phyloP scores from a whole-genome alignment of 768 basidiomycete species.

The Phlebiopsis gigantea region DNA sequence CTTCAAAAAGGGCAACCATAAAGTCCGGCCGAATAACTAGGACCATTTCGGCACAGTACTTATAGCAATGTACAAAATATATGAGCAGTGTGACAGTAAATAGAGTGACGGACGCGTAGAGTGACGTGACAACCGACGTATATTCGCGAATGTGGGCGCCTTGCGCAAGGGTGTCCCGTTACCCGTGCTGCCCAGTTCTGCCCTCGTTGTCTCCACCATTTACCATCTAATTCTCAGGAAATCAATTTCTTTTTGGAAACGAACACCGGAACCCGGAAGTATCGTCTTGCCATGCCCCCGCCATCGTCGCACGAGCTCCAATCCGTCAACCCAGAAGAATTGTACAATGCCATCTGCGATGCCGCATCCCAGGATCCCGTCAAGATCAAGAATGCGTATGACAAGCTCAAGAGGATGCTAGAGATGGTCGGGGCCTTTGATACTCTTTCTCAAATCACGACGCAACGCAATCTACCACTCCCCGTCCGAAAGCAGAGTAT shows the following conservation, averaged over 20 bases:
- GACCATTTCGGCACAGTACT: background rate
- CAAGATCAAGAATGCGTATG: conserved; percentile 41
- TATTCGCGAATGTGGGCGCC: background rate
- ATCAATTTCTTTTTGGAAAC: background rate
- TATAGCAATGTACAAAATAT: background rate
- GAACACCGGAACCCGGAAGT: no score
- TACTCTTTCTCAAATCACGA: conserved; percentile 68
- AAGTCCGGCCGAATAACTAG: conserved; percentile 6
- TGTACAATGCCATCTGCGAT: conserved; percentile 58
- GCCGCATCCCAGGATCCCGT: conserved; percentile 71
- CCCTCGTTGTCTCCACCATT: background rate
- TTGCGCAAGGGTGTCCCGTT: background rate
- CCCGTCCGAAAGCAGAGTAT: conserved; percentile 74
- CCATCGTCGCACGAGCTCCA: background rate
- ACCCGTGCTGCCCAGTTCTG: background rate
- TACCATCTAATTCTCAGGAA: background rate
- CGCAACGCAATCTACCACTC: conserved; percentile 52
- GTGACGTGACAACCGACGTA: background rate
- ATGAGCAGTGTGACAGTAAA: no score
- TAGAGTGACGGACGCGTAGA: conserved; percentile 3
- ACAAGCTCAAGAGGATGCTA: conserved; percentile 62
- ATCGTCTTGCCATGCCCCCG: background rate
- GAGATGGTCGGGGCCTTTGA: conserved; percentile 69
- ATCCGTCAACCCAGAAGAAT: conserved; percentile 50
- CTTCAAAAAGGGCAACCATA: conserved; percentile 41